Conservation (phyloP, 176 grass and related monocot genomes). For the Cymbopogon citratus region DNA sequence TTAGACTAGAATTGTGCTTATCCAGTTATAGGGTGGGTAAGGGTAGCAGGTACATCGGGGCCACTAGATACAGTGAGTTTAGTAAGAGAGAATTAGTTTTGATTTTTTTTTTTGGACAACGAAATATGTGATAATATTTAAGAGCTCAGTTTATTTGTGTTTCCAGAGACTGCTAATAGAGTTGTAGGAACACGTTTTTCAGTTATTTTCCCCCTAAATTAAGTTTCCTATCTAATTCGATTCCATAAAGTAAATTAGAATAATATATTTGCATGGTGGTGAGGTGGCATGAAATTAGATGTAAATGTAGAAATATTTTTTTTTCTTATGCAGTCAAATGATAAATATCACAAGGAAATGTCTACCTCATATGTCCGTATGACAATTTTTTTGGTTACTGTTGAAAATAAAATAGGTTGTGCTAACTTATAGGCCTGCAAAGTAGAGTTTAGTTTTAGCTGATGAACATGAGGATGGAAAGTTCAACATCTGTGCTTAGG, state of each 20-base stretch:
- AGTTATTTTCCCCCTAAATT: neutral
- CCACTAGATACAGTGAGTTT: neutral
- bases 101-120: neutral
- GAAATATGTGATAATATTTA: constrained; percentile 1
- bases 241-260: neutral
- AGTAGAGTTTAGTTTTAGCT: too few relatives aligned
- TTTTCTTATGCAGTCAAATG: neutral
- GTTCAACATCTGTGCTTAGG: neutral
- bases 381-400: neutral
- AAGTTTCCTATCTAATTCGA: neutral
- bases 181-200: neutral
- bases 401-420: neutral
- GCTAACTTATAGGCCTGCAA: neutral
- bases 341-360: neutral
- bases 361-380: neutral
- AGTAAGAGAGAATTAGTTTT: neutral
- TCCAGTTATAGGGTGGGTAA: constrained; percentile 15
- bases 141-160: neutral
- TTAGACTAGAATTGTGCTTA: constrained; percentile 6
- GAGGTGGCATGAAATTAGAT: neutral
- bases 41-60: neutral
- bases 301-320: neutral
- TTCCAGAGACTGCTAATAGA: neutral
- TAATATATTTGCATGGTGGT: neutral
- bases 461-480: neutral